A percentile compares a stretch with the other conserved stretches of the same genome.
Evolutionary conservation across 805 yeast genomes (phyloP).

Genomic region (Ogataea thermomethanolica): DNA sequence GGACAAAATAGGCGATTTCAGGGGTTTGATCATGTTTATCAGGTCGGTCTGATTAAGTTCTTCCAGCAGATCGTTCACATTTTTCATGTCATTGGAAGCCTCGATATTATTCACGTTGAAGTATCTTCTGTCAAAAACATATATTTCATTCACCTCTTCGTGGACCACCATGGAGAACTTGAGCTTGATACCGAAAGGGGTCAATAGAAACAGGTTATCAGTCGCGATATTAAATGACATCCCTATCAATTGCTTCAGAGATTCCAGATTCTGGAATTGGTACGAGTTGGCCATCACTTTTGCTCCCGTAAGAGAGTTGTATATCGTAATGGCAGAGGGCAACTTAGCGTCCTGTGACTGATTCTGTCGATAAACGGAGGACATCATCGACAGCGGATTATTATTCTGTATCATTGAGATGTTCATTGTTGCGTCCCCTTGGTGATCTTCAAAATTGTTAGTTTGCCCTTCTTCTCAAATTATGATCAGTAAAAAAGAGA

Average conservation of each 20-base stretch:
- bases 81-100: conserved; percentile 11
- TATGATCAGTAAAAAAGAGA: conserved; percentile 10
- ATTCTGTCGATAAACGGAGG: conserved; percentile 23
- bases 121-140: conserved; percentile 59
- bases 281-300: conserved; percentile 34
- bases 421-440: conserved; percentile 11
- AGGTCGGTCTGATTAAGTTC: conserved; percentile 27
- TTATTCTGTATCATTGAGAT: conserved; percentile 18
- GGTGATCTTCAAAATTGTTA: background rate
- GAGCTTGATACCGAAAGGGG: conserved; percentile 64
- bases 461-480: conserved; percentile 9
- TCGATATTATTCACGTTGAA: conserved; percentile 36
- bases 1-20: conserved; percentile 30
- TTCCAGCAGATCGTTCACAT: conserved; percentile 21
- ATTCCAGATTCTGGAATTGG: conserved; percentile 40
- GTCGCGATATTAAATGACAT: conserved; percentile 40
- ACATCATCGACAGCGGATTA: conserved; percentile 28
- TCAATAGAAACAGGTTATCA: conserved; percentile 46
- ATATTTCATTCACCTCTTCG: conserved; percentile 52
- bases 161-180: conserved; percentile 46
- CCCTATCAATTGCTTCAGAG: conserved; percentile 40
- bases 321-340: conserved; percentile 27
- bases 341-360: conserved; percentile 11
- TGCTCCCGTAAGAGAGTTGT: conserved; percentile 46
- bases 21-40: conserved; percentile 33